phyloP scores from a whole-genome alignment of 2,329 filamentous ascomycete genomes.

The Talaromyces pinophilus region DNA sequence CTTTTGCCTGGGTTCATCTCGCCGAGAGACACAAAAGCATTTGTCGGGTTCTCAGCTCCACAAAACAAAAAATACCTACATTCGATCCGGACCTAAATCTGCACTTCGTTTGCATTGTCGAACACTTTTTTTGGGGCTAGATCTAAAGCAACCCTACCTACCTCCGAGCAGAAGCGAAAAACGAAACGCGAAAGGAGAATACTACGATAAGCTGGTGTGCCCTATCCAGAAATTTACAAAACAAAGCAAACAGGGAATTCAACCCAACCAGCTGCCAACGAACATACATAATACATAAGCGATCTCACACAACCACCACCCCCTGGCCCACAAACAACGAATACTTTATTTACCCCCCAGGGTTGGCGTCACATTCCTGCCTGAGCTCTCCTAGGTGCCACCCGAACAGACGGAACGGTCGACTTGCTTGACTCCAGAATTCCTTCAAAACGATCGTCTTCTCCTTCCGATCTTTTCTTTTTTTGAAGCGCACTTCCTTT shows the following conservation, averaged over 20 bases:
- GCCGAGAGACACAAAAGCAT: slow-evolving; percentile 6
- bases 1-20: slow-evolving; percentile 8
- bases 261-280: slow-evolving; percentile 1
- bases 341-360: slow-evolving; percentile 20
- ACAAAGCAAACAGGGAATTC: slow-evolving; percentile 4
- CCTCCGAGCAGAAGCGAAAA: slow-evolving; percentile 7
- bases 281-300: slow-evolving; percentile 12
- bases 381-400: slow-evolving; percentile 29
- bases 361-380: slow-evolving; percentile 37
- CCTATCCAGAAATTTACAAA: slow-evolving; percentile 10
- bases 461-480: slow-evolving; percentile 27
- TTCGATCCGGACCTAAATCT: neutral
- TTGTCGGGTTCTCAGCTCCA: slow-evolving; percentile 3
- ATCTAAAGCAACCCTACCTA: slow-evolving; percentile 10
- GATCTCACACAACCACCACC: slow-evolving; percentile 5
- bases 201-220: slow-evolving; percentile 5
- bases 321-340: slow-evolving; percentile 17
- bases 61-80: slow-evolving; percentile 2
- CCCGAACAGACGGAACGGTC: slow-evolving; percentile 22
- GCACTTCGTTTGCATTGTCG: slow-evolving; percentile 16
- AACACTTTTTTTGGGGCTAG: neutral
- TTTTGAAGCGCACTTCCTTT: slow-evolving; percentile 33
- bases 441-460: slow-evolving; percentile 37
- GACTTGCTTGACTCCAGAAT: slow-evolving; percentile 18
- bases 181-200: neutral